Conservation (phyloP, 164 flowering plant species). For the Macadamia tetraphylla region DNA sequence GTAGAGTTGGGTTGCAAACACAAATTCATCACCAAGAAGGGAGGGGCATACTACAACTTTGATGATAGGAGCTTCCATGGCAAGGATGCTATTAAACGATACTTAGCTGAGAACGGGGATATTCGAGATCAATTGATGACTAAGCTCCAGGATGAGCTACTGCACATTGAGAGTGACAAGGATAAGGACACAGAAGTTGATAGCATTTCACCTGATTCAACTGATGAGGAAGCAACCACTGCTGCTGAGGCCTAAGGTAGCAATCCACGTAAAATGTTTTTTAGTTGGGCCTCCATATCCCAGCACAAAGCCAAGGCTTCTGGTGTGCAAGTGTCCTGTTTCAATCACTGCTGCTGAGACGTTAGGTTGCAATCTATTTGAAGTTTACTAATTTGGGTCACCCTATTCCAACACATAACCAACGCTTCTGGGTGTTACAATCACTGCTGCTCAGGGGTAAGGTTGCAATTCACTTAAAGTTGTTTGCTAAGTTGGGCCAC, state of each 20-base stretch:
- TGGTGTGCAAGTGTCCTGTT: neutral
- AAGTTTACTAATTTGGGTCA: no score
- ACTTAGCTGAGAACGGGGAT: conserved; percentile 36
- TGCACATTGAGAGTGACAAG: conserved; percentile 17
- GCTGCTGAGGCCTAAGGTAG: conserved; percentile 43
- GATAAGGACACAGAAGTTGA: conserved; percentile 23
- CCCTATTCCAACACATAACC: no score
- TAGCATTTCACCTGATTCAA: conserved; percentile 27
- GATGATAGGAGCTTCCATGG: conserved; percentile 52
- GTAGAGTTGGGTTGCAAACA: conserved; percentile 63
- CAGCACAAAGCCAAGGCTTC: neutral
- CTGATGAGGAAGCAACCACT: conserved; percentile 47
- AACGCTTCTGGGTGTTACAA: neutral
- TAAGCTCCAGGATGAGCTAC: conserved; percentile 61
- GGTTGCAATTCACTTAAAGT: no score
- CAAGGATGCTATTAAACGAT: conserved; percentile 54
- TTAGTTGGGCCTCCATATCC: conserved; percentile 5
- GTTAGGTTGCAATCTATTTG: no score
- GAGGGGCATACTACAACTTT: conserved; percentile 31
- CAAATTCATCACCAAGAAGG: conserved; percentile 48
- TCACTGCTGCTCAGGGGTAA: neutral
- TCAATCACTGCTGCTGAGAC: neutral
- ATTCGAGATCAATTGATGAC: conserved; percentile 44
- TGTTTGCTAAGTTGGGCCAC: no score
- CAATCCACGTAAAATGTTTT: neutral